These are phyloP conservation scores for Clavariopsis aquatica DNA, from an alignment of 495 filamentous ascomycete species.

Conservation along the genomic window DNA sequence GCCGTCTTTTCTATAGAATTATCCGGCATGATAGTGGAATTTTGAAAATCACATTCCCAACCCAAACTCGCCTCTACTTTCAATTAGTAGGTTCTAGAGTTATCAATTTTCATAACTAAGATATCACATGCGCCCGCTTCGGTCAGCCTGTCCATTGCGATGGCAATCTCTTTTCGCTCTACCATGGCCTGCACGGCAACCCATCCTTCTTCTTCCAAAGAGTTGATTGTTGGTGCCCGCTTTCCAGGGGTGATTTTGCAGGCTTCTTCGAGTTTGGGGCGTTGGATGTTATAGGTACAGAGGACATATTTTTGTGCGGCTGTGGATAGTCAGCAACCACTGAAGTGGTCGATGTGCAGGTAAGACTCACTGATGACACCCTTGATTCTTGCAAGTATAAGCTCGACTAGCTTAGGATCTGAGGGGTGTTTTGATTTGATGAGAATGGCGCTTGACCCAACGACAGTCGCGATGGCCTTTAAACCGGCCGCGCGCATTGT, in stretches of 20 bases:
- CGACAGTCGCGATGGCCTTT: constrained; percentile 90
- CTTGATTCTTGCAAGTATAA: constrained; percentile 78
- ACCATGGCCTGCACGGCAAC: constrained; percentile 94
- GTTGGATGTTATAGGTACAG: constrained; percentile 92
- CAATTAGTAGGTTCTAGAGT: constrained; percentile 54
- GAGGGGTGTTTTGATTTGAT: constrained; percentile 89
- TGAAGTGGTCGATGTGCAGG: background rate
- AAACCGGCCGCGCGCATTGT: constrained; percentile 98
- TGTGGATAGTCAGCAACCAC: constrained; percentile 34
- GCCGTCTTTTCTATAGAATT: background rate
- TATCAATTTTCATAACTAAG: constrained; percentile 81
- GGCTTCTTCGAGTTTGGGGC: constrained; percentile 64
- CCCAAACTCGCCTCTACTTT: background rate
- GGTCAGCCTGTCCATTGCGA: constrained; percentile 86
- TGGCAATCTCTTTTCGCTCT: constrained; percentile 81
- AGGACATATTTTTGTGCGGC: constrained; percentile 91
- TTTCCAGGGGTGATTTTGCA: constrained; percentile 87
- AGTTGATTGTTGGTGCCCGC: constrained; percentile 86
- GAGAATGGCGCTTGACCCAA: constrained; percentile 80
- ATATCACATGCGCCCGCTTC: constrained; percentile 84
- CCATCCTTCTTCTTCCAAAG: constrained; percentile 86
- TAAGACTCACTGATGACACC: constrained; percentile 80
- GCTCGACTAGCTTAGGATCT: constrained; percentile 72
- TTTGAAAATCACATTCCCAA: background rate
- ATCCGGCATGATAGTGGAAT: background rate